Conservation (phyloP, 129 eudicot genomes). For the Pseudognaphalium luteoalbum region DNA sequence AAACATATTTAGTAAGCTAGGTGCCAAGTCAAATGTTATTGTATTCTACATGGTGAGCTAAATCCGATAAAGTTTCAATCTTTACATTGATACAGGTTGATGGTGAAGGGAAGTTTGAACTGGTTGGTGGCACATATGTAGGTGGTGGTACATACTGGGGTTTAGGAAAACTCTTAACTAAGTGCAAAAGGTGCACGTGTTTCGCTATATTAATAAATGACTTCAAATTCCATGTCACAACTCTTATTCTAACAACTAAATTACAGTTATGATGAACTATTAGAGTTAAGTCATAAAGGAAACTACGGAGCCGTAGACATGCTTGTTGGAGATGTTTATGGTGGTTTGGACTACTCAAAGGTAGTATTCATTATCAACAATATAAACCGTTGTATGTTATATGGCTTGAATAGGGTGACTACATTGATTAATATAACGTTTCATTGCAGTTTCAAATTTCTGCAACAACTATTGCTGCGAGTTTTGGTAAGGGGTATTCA, state of each 20-base stretch:
- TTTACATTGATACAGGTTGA: conserved; percentile 61
- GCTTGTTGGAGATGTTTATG: conserved; percentile 96
- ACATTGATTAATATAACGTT: not conserved
- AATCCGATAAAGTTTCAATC: not conserved
- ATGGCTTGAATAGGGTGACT: not conserved
- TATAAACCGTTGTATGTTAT: too few relatives aligned
- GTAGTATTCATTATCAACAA: conserved; percentile 26
- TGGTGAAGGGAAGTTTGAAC: conserved; percentile 85
- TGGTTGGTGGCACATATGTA: conserved; percentile 94
- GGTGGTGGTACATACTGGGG: conserved; percentile 99
- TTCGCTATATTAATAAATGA: not conserved
- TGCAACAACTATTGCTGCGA: conserved; percentile 93
- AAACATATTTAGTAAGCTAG: not conserved
- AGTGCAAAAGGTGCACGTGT: conserved; percentile 68
- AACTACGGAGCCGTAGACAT: conserved; percentile 83
- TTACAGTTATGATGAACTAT: conserved; percentile 79
- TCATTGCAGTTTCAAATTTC: conserved; percentile 76
- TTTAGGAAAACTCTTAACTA: conserved; percentile 80
- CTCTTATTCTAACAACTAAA: not conserved
- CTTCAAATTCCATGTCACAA: not conserved
- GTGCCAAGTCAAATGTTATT: not conserved
- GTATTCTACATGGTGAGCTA: too few relatives aligned
- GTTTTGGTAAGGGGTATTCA: conserved; percentile 94
- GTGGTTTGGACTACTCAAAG: conserved; percentile 94
- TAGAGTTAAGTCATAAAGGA: conserved; percentile 91